Conservation (phyloP, 352 stramenopile genomes). For the Phytophthora ohioensis region DNA sequence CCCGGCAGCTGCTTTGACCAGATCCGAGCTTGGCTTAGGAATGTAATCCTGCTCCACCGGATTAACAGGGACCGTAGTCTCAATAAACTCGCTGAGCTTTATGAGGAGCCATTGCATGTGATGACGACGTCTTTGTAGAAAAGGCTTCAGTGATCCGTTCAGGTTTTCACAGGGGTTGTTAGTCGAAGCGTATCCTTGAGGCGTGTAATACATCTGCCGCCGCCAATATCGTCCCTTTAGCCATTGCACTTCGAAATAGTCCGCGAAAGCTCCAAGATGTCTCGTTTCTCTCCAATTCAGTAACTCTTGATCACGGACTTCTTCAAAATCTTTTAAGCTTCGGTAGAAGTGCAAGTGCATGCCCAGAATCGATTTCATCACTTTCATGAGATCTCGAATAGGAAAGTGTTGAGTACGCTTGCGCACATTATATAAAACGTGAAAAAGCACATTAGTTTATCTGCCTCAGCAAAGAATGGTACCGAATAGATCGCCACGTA, state of each 20-base stretch:
- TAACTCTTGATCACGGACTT: too few species aligned
- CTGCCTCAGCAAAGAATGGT: neutral
- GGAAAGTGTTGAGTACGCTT: neutral
- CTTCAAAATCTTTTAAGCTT: neutral
- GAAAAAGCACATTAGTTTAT: conserved; percentile 3
- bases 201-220: neutral
- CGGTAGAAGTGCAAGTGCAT: too few species aligned
- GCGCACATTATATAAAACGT: neutral
- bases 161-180: neutral
- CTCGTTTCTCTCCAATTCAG: neutral
- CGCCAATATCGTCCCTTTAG: neutral
- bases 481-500: neutral
- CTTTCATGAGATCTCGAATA: neutral
- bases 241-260: neutral
- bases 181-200: neutral
- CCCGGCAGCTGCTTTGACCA: too few species aligned
- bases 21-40: too few species aligned
- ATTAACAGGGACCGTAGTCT: too few species aligned
- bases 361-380: too few species aligned
- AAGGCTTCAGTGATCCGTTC: too few species aligned
- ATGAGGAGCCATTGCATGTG: too few species aligned
- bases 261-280: neutral
- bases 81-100: too few species aligned
- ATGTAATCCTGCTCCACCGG: too few species aligned
- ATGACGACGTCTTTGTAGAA: too few species aligned